These are phyloP conservation scores for Sporothrix brunneoviolacea DNA, from an alignment of 2,329 filamentous ascomycete species.

Conservation along the genomic window DNA sequence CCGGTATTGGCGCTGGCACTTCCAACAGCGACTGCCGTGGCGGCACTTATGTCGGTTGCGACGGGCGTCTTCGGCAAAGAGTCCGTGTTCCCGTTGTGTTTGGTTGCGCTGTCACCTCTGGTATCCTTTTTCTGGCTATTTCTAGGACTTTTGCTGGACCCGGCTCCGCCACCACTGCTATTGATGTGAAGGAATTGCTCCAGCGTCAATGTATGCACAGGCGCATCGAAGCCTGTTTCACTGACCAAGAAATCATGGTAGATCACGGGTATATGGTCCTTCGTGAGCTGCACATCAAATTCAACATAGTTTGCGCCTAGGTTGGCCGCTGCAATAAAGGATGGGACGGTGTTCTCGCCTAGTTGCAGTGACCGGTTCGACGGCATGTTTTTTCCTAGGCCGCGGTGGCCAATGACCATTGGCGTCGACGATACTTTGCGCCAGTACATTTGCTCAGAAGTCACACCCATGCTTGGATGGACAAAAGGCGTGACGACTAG, in stretches of 20 bases:
- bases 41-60: background rate
- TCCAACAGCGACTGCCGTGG: constrained; percentile 16
- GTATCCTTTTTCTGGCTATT: constrained; percentile 10
- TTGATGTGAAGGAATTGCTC: constrained; percentile 94
- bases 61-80: background rate
- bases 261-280: constrained; percentile 95
- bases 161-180: constrained; percentile 38
- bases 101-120: background rate
- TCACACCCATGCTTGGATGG: constrained; percentile 90
- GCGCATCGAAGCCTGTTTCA: constrained; percentile 94
- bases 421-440: constrained; percentile 75
- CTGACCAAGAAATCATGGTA: constrained; percentile 98
- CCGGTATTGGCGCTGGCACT: background rate
- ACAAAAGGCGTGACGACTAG: constrained; percentile 88
- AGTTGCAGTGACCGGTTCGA: constrained; percentile 83
- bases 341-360: constrained; percentile 91
- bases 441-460: constrained; percentile 90
- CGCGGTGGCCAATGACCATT: constrained; percentile 68
- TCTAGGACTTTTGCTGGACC: constrained; percentile 16
- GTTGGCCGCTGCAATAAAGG: constrained; percentile 94
- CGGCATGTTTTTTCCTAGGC: constrained; percentile 83
- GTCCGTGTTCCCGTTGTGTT: background rate
- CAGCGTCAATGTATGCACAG: constrained; percentile 87
- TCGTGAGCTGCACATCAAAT: constrained; percentile 94
- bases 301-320: constrained; percentile 72